These are phyloP conservation scores for Coemansia pectinata DNA, from an alignment of 192 early-diverging fungal species.

Conservation along the genomic window DNA sequence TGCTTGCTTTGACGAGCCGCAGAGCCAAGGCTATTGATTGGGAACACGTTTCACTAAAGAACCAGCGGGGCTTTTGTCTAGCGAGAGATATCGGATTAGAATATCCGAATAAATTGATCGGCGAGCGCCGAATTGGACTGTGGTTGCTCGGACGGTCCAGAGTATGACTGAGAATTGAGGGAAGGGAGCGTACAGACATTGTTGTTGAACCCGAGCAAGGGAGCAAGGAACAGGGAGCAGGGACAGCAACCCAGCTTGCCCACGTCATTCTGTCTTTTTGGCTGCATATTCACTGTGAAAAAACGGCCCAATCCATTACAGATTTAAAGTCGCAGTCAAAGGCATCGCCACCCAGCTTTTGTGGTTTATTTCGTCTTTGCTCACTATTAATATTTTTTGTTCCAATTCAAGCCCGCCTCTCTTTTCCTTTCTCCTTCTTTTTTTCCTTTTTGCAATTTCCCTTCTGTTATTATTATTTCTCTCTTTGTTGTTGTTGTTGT, in stretches of 20 bases:
- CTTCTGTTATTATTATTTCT: not conserved
- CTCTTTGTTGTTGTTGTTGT: slow-evolving; percentile 1
- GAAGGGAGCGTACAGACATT: not conserved
- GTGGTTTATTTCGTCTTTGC: not conserved
- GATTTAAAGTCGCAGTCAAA: not conserved
- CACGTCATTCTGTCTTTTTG: not conserved
- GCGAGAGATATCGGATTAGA: not conserved
- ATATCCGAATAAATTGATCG: not conserved
- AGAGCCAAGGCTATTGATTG: not conserved
- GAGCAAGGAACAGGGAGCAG: not conserved
- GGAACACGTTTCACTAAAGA: not conserved
- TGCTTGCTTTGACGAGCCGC: not conserved
- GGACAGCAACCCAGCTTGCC: not conserved
- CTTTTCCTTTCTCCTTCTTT: not conserved
- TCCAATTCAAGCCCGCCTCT: not conserved
- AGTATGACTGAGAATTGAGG: not conserved
- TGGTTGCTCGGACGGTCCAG: not conserved
- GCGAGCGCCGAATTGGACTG: not conserved
- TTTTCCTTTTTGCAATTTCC: slow-evolving; percentile 9
- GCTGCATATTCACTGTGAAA: not conserved
- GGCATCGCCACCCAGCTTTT: not conserved
- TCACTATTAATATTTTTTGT: not conserved
- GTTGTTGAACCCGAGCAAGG: not conserved
- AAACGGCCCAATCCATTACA: not conserved
- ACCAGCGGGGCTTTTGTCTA: not conserved